Evolutionary conservation across 2,329 filamentous ascomycete species (phyloP), one percentile per base, ranked within the genome.

Genomic region (Aspergillus sp.): DNA sequence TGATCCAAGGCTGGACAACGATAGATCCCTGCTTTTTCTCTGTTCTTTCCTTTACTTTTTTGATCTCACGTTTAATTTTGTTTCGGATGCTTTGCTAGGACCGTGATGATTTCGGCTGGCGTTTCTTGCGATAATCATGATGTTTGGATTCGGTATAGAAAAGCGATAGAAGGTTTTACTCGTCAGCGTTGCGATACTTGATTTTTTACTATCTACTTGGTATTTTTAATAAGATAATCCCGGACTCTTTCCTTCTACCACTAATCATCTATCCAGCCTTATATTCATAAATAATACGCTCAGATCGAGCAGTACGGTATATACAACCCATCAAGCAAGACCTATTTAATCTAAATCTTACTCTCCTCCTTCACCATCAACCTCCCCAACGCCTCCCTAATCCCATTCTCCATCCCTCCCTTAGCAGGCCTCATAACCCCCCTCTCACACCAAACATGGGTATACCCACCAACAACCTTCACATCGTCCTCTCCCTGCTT

Each of bases 381-480:
- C 61, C 78, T 83, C 71, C 84, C 79, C 55, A 91, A 74, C 1
- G 86, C 87, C 37, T 70, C 69, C 24, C 85, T 63, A 51, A 77
- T 70, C 45, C 58, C 60, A 48, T 57, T 64, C 58, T 73, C 70
- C 75, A 78, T 77, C 15, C 75, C 81, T 27, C 88, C 90, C 22
- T 78, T 74, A 22, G 80, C 83, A n/a, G 91, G 90, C 59, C 86
- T 83, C 63, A 88, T 86, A 15, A 84, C 89, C 39, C 82, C 81
- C 51, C 90, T 82, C 58, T 93, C 86, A n/a, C 96, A 89, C 77
- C 93, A 96, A 11, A 96, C 91, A 71, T 96, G 93, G 13, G 91
- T 83, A 70, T 95, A 92, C 66, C 89, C 89, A 1, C 92, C 92
- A 1, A 96, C 91, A 11, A 91, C 91, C 70, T 89, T 91, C 9